A percentile compares a stretch with the other conserved stretches of the same genome.
Evolutionary conservation across 129 eudicot species (phyloP).

Genomic region (Glebionis coronaria): DNA sequence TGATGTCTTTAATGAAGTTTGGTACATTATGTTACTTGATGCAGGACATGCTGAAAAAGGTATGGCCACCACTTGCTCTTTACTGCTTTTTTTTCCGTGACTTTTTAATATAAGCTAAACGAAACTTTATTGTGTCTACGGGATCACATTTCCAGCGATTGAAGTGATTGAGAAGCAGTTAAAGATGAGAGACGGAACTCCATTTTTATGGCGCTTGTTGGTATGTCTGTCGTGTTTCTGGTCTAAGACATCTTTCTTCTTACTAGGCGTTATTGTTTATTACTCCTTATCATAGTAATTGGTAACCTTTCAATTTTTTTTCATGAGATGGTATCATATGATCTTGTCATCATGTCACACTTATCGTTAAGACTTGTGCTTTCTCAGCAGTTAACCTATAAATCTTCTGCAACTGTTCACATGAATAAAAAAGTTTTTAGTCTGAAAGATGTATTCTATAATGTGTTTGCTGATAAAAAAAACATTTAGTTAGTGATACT

Average conservation of each 20-base stretch:
- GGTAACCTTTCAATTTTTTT: conserved; percentile 5
- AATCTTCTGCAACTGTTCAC: not conserved
- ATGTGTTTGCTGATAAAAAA: not conserved
- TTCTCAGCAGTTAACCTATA: not conserved
- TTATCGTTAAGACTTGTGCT: not conserved
- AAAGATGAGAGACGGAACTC: conserved; percentile 69
- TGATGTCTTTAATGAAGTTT: conserved; percentile 77
- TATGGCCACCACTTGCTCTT: conserved; percentile 16
- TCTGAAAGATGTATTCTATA: not conserved
- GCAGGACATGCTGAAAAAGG: conserved; percentile 66
- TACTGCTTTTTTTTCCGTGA: not conserved
- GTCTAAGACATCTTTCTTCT: not conserved
- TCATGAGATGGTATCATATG: not conserved
- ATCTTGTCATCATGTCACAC: not conserved
- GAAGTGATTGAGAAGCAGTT: conserved; percentile 63
- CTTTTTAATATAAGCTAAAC: not conserved
- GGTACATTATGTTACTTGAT: conserved; percentile 59
- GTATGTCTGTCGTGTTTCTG: conserved; percentile 28
- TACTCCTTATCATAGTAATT: not conserved
- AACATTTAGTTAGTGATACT: not conserved
- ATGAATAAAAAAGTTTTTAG: not conserved
- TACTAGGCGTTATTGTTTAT: not conserved
- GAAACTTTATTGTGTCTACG: not conserved
- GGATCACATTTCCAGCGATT: conserved; percentile 43
- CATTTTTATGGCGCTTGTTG: conserved; percentile 85